Percentiles rank a stretch among this genome's conserved stretches.
Evolutionary conservation across 805 yeast species (phyloP).

Genomic region (Candida sonorensis): DNA sequence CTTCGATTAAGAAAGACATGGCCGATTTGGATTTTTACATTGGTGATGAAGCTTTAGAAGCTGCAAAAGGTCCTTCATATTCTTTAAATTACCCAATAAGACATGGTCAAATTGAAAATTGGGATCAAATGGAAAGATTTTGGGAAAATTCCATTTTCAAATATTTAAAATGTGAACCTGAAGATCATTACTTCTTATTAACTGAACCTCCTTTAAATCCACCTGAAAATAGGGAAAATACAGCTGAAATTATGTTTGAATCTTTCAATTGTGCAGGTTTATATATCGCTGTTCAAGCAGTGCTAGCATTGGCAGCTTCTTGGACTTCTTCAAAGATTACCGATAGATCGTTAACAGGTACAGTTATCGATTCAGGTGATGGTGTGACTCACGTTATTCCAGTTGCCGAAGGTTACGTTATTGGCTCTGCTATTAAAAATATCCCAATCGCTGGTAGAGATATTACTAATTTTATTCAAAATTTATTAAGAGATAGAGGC

Average conservation of each 20-base stretch:
- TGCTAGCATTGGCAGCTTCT: constrained; percentile 94
- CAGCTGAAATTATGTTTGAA: constrained; percentile 99
- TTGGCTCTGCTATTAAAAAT: constrained; percentile 94
- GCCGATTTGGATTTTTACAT: constrained; percentile 92
- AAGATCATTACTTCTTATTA: constrained; percentile 89
- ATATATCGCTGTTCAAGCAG: constrained; percentile 98
- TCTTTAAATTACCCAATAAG: constrained; percentile 86
- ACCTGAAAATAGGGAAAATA: constrained; percentile 98
- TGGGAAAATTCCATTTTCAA: constrained; percentile 98
- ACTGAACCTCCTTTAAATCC: constrained; percentile 99
- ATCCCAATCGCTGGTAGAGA: constrained; percentile 99
- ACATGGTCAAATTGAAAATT: constrained; percentile 97
- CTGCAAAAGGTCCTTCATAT: constrained; percentile 88
- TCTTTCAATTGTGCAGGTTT: constrained; percentile 97
- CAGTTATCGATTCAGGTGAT: constrained; percentile 97
- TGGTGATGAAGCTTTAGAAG: constrained; percentile 90
- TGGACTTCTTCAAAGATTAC: constrained; percentile 97
- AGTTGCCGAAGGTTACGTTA: constrained; percentile 98
- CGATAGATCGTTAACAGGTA: constrained; percentile 95
- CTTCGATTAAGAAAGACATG: constrained; percentile 71
- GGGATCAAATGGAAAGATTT: constrained; percentile 99
- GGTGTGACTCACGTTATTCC: constrained; percentile 99
- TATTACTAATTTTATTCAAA: constrained; percentile 89
- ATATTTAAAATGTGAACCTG: constrained; percentile 96
- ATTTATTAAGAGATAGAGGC: constrained; percentile 91